phyloP scores from a whole-genome alignment of 257 asterid genomes.

The Plantago major region DNA sequence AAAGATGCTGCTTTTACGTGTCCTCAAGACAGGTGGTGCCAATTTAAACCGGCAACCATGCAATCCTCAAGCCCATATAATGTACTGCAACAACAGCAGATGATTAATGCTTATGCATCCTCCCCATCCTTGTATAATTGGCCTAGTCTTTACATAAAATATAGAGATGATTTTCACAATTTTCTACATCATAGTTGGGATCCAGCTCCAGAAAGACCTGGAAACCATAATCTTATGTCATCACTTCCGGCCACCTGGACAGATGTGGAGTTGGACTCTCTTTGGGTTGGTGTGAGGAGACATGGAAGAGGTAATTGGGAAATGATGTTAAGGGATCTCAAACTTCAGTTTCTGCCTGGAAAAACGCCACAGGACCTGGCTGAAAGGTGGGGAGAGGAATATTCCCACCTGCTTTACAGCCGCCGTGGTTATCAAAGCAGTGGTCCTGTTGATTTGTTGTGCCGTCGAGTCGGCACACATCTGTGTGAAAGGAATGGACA shows the following conservation, averaged over 20 bases:
- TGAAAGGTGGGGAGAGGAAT: slow-evolving; percentile 38
- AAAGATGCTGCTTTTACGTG: slow-evolving; percentile 15
- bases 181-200: slow-evolving; percentile 25
- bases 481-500: slow-evolving; percentile 17
- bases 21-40: slow-evolving; percentile 24
- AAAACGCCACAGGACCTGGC: slow-evolving; percentile 40
- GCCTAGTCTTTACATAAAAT: slow-evolving; percentile 30
- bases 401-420: slow-evolving; percentile 29
- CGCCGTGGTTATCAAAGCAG: slow-evolving; percentile 25
- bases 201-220: slow-evolving; percentile 29
- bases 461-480: slow-evolving; percentile 32
- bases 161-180: slow-evolving; percentile 35
- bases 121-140: slow-evolving; percentile 25
- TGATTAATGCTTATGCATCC: slow-evolving; percentile 18
- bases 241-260: slow-evolving; percentile 44
- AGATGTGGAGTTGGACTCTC: slow-evolving; percentile 48
- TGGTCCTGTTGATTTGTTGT: slow-evolving; percentile 12
- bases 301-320: slow-evolving; percentile 58
- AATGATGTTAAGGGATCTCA: slow-evolving; percentile 38
- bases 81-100: slow-evolving; percentile 28
- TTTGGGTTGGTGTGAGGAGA: slow-evolving; percentile 53
- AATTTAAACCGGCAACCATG: slow-evolving; percentile 21
- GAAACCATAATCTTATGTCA: slow-evolving; percentile 47
- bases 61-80: slow-evolving; percentile 31
- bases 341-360: slow-evolving; percentile 33